A percentile compares a stretch with the other conserved stretches of the same genome.
Conservation (phyloP, 805 yeast species). For the Pichia exigua region DNA sequence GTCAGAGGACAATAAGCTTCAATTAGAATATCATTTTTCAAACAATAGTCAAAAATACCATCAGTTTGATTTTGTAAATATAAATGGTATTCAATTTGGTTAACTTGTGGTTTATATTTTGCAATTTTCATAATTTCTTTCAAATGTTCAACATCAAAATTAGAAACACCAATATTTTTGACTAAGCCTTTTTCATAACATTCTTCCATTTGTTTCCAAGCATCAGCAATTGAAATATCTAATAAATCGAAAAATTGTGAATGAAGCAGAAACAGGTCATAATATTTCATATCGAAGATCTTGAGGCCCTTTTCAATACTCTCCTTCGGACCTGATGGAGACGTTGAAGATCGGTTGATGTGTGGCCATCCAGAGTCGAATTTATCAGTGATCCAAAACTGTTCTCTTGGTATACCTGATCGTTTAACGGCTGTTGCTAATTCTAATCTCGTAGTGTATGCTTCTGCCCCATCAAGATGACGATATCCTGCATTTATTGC, state of each 20-base stretch:
- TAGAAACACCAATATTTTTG: conserved; percentile 53
- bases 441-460: conserved; percentile 55
- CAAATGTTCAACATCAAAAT: conserved; percentile 43
- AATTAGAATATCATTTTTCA: conserved; percentile 41
- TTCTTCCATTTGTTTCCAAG: conserved; percentile 41
- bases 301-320: conserved; percentile 40
- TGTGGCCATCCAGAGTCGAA: conserved; percentile 36
- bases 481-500: conserved; percentile 47
- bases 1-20: conserved; percentile 65
- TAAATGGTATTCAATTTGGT: conserved; percentile 65
- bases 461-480: conserved; percentile 64
- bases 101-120: conserved; percentile 47
- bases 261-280: conserved; percentile 59
- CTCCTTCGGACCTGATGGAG: conserved; percentile 37
- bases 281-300: conserved; percentile 42
- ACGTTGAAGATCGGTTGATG: conserved; percentile 5
- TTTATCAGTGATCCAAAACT: conserved; percentile 56
- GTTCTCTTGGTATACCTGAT: conserved; percentile 38
- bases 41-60: conserved; percentile 44
- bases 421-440: conserved; percentile 45
- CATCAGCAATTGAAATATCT: conserved; percentile 41
- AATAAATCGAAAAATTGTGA: conserved; percentile 40
- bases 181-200: conserved; percentile 38
- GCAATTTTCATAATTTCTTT: conserved; percentile 35
- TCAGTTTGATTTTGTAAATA: conserved; percentile 58